These are phyloP conservation scores for Spiromastix sp. DNA, from an alignment of 2,329 filamentous ascomycete species.

Conservation along the genomic window DNA sequence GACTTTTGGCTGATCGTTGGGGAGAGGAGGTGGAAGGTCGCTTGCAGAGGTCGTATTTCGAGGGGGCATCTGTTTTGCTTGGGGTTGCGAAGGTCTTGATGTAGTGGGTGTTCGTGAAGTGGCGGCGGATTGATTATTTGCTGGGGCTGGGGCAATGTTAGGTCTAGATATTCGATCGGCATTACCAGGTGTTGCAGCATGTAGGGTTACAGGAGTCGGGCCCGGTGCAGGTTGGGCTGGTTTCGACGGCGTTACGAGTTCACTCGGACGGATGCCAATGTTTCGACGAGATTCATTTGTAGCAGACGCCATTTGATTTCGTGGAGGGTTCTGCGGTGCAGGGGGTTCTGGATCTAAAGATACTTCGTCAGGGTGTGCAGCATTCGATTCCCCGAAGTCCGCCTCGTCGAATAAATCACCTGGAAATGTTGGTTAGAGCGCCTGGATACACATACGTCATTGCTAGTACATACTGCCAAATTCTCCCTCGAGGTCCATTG, in stretches of 20 bases:
- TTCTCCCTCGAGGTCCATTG: constrained; percentile 31
- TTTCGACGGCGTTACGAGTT: constrained; percentile 29
- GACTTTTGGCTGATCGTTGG: constrained; percentile 14
- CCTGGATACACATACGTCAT: neutral
- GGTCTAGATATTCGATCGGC: constrained; percentile 6
- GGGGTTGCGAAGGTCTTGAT: constrained; percentile 11
- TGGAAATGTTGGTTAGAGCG: constrained; percentile 9
- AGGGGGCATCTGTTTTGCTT: constrained; percentile 11
- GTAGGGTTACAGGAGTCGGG: constrained; percentile 13
- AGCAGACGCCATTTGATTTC: constrained; percentile 6
- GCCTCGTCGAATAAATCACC: constrained; percentile 62
- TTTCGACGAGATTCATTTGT: constrained; percentile 2
- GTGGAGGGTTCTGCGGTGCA: constrained; percentile 14
- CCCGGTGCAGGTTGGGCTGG: constrained; percentile 20
- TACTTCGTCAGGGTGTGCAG: constrained; percentile 70
- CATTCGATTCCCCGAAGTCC: constrained; percentile 60
- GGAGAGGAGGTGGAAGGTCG: constrained; percentile 12
- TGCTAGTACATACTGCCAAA: constrained; percentile 31
- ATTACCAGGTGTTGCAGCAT: constrained; percentile 3
- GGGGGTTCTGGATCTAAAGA: constrained; percentile 36
- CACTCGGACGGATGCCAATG: constrained; percentile 10
- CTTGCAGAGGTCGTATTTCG: constrained; percentile 14
- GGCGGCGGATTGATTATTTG: constrained; percentile 7
- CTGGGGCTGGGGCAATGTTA: constrained; percentile 1
- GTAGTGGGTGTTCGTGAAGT: constrained; percentile 5